phyloP scores from a whole-genome alignment of 805 yeast species.

The Myxozyma melibiosi region DNA sequence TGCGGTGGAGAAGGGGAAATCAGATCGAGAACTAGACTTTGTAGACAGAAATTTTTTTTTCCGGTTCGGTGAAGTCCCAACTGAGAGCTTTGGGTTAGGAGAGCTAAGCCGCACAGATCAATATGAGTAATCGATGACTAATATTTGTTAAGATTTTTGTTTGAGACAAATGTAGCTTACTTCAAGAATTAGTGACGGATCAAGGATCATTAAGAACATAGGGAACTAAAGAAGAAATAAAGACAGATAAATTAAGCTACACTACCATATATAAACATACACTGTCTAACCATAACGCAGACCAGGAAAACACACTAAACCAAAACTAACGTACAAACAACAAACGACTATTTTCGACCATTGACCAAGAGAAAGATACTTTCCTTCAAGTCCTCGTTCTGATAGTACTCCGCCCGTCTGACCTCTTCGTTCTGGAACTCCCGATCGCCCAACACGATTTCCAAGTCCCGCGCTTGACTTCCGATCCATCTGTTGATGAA shows the following conservation, averaged over 20 bases:
- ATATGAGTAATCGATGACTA: neutral
- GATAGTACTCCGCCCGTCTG: slow-evolving; percentile 79
- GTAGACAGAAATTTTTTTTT: slow-evolving; percentile 6
- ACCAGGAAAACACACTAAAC: neutral
- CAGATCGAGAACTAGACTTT: no score
- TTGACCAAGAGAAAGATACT: slow-evolving; percentile 57
- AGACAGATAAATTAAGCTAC: neutral
- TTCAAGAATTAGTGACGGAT: neutral
- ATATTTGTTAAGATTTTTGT: neutral
- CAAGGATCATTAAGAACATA: no score
- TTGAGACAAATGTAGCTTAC: neutral
- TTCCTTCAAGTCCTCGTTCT: slow-evolving; percentile 70
- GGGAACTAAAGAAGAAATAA: neutral
- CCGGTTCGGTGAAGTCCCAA: neutral
- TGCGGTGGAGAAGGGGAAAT: no score
- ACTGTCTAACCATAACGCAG: neutral
- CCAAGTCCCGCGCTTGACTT: slow-evolving; percentile 80
- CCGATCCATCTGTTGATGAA: slow-evolving; percentile 74
- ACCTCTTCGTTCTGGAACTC: slow-evolving; percentile 87
- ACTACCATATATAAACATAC: no score
- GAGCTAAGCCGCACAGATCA: neutral
- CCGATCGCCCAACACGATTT: slow-evolving; percentile 85
- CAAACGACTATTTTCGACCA: slow-evolving; percentile 6
- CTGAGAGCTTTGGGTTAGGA: slow-evolving; percentile 5
- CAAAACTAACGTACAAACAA: neutral